These are phyloP conservation scores for Cyberlindnera galapagoensis DNA, from an alignment of 805 yeast genomes.

Conservation along the genomic window DNA sequence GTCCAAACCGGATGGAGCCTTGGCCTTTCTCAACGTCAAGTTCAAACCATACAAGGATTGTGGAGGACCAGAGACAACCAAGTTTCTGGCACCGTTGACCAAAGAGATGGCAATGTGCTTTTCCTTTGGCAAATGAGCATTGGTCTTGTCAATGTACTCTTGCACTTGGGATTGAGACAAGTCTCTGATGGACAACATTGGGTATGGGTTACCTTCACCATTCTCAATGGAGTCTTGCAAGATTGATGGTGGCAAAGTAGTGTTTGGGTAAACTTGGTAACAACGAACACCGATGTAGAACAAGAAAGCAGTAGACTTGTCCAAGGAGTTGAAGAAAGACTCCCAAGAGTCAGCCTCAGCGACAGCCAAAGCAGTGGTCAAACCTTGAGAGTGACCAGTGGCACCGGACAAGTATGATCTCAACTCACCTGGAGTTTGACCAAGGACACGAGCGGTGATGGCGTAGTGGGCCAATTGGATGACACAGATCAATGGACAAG, in stretches of 20 bases:
- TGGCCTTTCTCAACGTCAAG: conserved; percentile 84
- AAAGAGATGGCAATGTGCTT: conserved; percentile 88
- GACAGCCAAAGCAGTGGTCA: conserved; percentile 88
- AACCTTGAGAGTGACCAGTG: conserved; percentile 88
- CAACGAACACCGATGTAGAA: conserved; percentile 94
- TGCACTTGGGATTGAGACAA: conserved; percentile 76
- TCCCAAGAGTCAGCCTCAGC: conserved; percentile 83
- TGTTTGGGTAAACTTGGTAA: conserved; percentile 84
- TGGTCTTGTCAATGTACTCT: conserved; percentile 74
- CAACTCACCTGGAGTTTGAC: conserved; percentile 85
- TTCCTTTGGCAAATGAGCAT: conserved; percentile 86
- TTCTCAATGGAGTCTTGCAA: conserved; percentile 87
- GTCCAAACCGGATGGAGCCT: conserved; percentile 90
- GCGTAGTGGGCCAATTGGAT: conserved; percentile 93
- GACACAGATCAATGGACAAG: conserved; percentile 95
- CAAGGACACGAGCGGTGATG: conserved; percentile 77
- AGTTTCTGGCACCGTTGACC: conserved; percentile 91
- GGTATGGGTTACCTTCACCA: conserved; percentile 95
- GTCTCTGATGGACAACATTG: conserved; percentile 94
- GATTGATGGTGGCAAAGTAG: conserved; percentile 89
- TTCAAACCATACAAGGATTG: conserved; percentile 95
- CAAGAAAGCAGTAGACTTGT: conserved; percentile 75
- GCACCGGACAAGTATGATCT: conserved; percentile 64
- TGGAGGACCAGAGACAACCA: conserved; percentile 97
- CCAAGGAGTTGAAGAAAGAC: conserved; percentile 62